Conservation (phyloP, 129 eudicot species). For the Lactuca saligna region DNA sequence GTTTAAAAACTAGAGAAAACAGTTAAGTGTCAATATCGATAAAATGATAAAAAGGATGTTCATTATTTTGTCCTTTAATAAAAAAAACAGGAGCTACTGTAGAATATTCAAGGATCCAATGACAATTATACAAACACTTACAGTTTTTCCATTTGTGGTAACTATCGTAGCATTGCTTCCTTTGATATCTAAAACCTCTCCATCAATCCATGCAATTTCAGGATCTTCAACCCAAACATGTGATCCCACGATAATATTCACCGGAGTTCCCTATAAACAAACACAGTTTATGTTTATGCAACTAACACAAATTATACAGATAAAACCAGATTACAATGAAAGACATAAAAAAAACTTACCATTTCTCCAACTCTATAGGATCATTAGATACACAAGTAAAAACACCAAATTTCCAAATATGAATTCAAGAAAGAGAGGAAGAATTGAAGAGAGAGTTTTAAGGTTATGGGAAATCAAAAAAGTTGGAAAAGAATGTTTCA, state of each 20-base stretch:
- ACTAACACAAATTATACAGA: slow-evolving; percentile 10
- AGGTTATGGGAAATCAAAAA: slow-evolving; percentile 43
- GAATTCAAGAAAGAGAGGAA: slow-evolving; percentile 26
- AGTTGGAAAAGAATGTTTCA: slow-evolving; percentile 53
- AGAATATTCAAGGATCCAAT: slow-evolving; percentile 33
- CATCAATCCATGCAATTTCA: slow-evolving; percentile 93
- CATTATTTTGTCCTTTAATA: slow-evolving; percentile 11
- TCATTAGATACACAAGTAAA: slow-evolving; percentile 38
- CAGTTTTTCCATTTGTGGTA: slow-evolving; percentile 78
- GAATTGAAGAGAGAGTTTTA: slow-evolving; percentile 28
- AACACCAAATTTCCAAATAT: slow-evolving; percentile 13
- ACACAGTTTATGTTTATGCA: not conserved
- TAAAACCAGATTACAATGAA: not conserved
- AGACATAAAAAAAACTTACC: slow-evolving; percentile 40
- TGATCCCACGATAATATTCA: slow-evolving; percentile 92
- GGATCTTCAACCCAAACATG: slow-evolving; percentile 97
- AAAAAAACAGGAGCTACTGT: slow-evolving; percentile 19
- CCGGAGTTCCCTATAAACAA: slow-evolving; percentile 75
- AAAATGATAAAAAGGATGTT: not conserved
- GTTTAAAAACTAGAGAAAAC: too few species aligned
- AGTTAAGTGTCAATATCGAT: not conserved
- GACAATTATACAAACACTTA: slow-evolving; percentile 36
- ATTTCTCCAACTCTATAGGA: slow-evolving; percentile 46
- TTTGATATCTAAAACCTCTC: slow-evolving; percentile 77
- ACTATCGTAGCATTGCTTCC: slow-evolving; percentile 66